Conservation (phyloP, 2,329 filamentous ascomycete species). For the Cladosporium colombiae region DNA sequence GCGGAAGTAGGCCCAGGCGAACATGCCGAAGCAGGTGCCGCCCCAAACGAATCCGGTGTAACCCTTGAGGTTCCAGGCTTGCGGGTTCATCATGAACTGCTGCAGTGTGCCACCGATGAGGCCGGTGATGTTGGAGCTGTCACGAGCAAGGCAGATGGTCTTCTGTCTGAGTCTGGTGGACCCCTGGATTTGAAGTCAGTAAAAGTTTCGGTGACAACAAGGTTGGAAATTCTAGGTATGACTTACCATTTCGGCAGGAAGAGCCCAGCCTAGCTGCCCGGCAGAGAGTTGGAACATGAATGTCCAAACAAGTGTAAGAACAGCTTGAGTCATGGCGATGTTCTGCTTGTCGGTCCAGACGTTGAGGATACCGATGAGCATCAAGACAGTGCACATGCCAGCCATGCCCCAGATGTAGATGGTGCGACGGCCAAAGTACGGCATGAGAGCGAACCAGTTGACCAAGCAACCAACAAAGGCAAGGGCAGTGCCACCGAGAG, state of each 20-base stretch:
- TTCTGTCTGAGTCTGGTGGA: conserved; percentile 21
- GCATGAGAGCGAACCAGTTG: conserved; percentile 37
- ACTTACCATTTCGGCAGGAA: conserved; percentile 25
- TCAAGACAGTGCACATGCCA: conserved; percentile 35
- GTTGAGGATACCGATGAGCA: conserved; percentile 25
- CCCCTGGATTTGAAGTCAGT: not conserved
- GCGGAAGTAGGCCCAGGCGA: conserved; percentile 36
- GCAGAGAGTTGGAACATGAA: conserved; percentile 28
- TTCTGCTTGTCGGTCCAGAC: conserved; percentile 21
- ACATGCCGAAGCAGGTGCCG: conserved; percentile 30
- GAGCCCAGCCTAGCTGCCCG: conserved; percentile 26
- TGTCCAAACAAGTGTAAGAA: conserved; percentile 53
- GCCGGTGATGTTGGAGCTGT: conserved; percentile 32
- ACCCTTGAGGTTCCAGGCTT: conserved; percentile 32
- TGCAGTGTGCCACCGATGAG: conserved; percentile 31
- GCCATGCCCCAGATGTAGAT: conserved; percentile 37
- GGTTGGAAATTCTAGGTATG: too few species aligned
- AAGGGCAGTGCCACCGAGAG: conserved; percentile 32
- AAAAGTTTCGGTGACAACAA: not conserved
- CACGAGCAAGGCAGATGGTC: conserved; percentile 28
- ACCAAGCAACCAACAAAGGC: conserved; percentile 27
- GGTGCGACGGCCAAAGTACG: conserved; percentile 41
- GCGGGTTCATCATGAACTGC: conserved; percentile 29
- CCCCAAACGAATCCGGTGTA: conserved; percentile 39
- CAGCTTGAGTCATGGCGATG: conserved; percentile 43